Evolutionary conservation across 1,139 yeast species (phyloP).

Genomic region (Geotrichum klebahnii): DNA sequence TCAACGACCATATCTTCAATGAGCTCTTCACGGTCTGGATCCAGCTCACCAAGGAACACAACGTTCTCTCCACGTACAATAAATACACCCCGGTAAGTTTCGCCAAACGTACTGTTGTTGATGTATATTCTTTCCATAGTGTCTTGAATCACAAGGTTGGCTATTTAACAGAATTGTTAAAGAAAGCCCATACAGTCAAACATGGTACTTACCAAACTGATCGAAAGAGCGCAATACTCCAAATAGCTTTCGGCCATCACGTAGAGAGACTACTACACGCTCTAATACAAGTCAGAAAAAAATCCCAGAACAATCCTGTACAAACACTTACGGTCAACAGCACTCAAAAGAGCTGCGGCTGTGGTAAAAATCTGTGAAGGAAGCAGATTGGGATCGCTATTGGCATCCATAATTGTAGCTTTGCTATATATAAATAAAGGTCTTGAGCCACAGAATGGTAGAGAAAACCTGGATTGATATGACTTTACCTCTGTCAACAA

Average conservation of each 20-base stretch:
- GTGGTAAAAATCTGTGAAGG: slow-evolving; percentile 81
- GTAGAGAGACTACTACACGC: slow-evolving; percentile 74
- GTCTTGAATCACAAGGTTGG: slow-evolving; percentile 88
- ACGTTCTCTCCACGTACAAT: slow-evolving; percentile 96
- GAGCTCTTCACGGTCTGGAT: slow-evolving; percentile 77
- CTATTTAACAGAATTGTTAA: slow-evolving; percentile 31
- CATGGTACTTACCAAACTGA: slow-evolving; percentile 54
- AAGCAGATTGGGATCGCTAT: slow-evolving; percentile 29
- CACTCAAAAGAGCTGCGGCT: slow-evolving; percentile 91
- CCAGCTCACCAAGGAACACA: slow-evolving; percentile 92
- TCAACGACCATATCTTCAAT: slow-evolving; percentile 18
- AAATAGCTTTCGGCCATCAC: slow-evolving; percentile 85
- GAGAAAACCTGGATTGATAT: no score
- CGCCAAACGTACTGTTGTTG: slow-evolving; percentile 59
- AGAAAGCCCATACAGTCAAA: neutral
- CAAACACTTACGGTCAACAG: slow-evolving; percentile 68
- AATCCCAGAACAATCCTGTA: neutral
- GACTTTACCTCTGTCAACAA: neutral
- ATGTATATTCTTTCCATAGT: slow-evolving; percentile 81
- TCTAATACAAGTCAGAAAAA: slow-evolving; percentile 31
- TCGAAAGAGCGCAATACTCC: slow-evolving; percentile 94
- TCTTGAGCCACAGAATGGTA: no score
- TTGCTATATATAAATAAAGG: no score
- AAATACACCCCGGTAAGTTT: slow-evolving; percentile 70
- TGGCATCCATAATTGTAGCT: slow-evolving; percentile 15